These are phyloP conservation scores for Neltuma alba DNA, from an alignment of 306 rosid genomes.

Conservation along the genomic window DNA sequence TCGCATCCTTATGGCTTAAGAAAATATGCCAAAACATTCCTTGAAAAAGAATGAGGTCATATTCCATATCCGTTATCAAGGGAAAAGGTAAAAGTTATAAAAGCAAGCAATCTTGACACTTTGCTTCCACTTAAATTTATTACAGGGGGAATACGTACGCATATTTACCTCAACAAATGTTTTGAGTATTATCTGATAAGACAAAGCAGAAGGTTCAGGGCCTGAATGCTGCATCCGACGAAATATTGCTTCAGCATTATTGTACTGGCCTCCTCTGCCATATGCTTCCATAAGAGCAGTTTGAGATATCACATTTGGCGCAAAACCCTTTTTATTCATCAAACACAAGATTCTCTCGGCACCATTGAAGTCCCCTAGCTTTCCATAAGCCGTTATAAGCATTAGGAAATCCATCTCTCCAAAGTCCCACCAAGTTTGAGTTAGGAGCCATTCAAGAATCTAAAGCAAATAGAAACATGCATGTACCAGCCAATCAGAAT, in stretches of 20 bases:
- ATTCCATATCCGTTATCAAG: background rate
- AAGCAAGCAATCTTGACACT: background rate
- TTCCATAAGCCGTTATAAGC: conserved; percentile 97
- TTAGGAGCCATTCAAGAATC: conserved; percentile 91
- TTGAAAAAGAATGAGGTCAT: background rate
- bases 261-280: conserved; percentile 77
- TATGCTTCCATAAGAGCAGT: conserved; percentile 99
- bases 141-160: background rate
- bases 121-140: conserved; percentile 11
- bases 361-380: conserved; percentile 75
- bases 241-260: conserved; percentile 91
- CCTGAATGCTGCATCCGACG: conserved; percentile 86
- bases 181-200: conserved; percentile 88
- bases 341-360: conserved; percentile 72
- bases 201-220: conserved; percentile 90
- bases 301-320: conserved; percentile 76
- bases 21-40: background rate
- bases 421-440: conserved; percentile 90
- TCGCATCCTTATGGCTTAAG: background rate
- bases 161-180: conserved; percentile 72
- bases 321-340: conserved; percentile 75
- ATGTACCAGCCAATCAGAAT: conserved; percentile 11
- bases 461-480: conserved; percentile 41
- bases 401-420: conserved; percentile 85
- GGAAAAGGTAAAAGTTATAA: conserved; percentile 4